Evolutionary conservation across 1,284 basidiomycete species (phyloP).

Genomic region (Ceratobasidium sp.): DNA sequence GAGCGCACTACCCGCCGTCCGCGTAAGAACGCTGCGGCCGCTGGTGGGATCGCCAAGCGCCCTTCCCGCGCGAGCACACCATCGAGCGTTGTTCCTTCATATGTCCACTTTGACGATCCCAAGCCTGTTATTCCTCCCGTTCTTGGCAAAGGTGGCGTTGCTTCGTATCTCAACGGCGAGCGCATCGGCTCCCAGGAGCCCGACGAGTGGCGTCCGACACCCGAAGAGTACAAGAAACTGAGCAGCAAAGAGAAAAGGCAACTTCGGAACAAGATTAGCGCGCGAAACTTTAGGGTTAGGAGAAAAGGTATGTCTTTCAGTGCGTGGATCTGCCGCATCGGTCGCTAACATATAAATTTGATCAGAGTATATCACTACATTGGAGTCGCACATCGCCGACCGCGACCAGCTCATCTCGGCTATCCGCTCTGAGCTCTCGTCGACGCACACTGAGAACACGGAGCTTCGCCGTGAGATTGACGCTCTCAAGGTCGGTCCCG

Average conservation of each 20-base stretch:
- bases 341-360: conserved; percentile 37
- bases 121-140: conserved; percentile 47
- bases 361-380: conserved; percentile 88
- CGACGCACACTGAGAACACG: conserved; percentile 82
- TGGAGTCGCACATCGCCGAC: conserved; percentile 93
- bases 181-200: conserved; percentile 58
- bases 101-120: conserved; percentile 48
- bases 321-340: conserved; percentile 11
- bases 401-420: conserved; percentile 90
- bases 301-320: conserved; percentile 77
- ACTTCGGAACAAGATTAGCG: conserved; percentile 95
- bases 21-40: conserved; percentile 74
- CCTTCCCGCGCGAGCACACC: conserved; percentile 46
- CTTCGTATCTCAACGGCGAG: conserved; percentile 49
- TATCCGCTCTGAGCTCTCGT: conserved; percentile 85
- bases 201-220: conserved; percentile 83
- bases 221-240: conserved; percentile 96
- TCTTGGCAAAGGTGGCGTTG: conserved; percentile 32
- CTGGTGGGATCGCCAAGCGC: conserved; percentile 66
- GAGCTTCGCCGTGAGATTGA: conserved; percentile 86
- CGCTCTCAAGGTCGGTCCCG: conserved; percentile 70
- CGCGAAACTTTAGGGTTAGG: conserved; percentile 92
- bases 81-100: conserved; percentile 46
- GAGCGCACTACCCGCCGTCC: conserved; percentile 15
- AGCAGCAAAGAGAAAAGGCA: conserved; percentile 96